Conservation (phyloP, 2,329 filamentous ascomycete species). For the Exophiala lecanii-corni region DNA sequence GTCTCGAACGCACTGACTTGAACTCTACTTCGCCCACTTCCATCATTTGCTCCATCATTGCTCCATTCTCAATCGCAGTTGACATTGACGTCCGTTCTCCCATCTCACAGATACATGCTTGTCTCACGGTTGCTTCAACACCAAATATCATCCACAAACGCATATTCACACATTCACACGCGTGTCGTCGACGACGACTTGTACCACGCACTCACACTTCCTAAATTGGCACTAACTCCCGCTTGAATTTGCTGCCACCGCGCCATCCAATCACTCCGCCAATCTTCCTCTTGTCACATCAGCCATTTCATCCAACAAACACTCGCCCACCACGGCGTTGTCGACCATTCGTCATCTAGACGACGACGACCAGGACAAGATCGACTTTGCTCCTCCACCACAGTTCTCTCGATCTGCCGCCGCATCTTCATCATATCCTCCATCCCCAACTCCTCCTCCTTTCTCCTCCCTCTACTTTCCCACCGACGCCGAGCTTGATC, state of each 20-base stretch:
- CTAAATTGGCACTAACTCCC: background rate
- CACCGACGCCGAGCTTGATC: conserved; percentile 36
- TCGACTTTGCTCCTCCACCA: conserved; percentile 38
- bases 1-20: too few species aligned
- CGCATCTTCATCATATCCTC: conserved; percentile 45
- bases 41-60: too few species aligned
- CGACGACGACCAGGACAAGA: conserved; percentile 35
- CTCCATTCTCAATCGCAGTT: too few species aligned
- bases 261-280: conserved; percentile 1
- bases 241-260: conserved; percentile 1
- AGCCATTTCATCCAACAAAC: conserved; percentile 8
- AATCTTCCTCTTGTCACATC: conserved; percentile 9
- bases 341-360: conserved; percentile 33
- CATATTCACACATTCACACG: too few species aligned
- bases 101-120: too few species aligned
- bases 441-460: conserved; percentile 55
- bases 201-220: too few species aligned
- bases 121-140: too few species aligned
- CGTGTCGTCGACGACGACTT: too few species aligned
- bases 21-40: too few species aligned
- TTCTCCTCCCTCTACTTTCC: conserved; percentile 62
- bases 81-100: too few species aligned
- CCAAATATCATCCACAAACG: too few species aligned
- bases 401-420: conserved; percentile 37
- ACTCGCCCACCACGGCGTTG: conserved; percentile 41